These are phyloP conservation scores for Quercus aquifolioides DNA, from an alignment of 306 rosid genomes.

Conservation along the genomic window DNA sequence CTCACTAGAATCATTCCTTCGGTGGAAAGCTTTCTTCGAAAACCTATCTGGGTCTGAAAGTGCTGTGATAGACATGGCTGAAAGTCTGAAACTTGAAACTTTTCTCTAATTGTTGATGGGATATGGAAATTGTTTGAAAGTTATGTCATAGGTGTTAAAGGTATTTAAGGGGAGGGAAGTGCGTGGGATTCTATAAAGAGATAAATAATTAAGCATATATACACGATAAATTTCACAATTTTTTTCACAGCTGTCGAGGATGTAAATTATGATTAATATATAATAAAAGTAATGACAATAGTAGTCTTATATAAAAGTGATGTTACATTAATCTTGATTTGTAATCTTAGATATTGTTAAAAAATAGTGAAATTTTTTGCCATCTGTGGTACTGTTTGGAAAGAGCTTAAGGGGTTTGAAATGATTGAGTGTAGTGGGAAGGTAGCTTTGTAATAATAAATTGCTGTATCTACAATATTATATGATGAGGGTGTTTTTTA, in stretches of 20 bases:
- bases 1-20: slow-evolving; percentile 71
- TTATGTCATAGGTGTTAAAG: slow-evolving; percentile 15
- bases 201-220: too few relatives aligned
- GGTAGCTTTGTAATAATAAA: slow-evolving; percentile 49
- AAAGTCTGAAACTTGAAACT: slow-evolving; percentile 22
- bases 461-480: slow-evolving; percentile 36
- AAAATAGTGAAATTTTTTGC: too few relatives aligned
- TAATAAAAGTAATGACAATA: too few relatives aligned
- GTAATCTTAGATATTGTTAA: too few relatives aligned
- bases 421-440: slow-evolving; percentile 67
- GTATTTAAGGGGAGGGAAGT: slow-evolving; percentile 8
- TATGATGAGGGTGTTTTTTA: slow-evolving; percentile 42
- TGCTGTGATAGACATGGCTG: slow-evolving; percentile 68
- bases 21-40: slow-evolving; percentile 66
- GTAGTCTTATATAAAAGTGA: too few relatives aligned
- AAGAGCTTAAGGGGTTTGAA: slow-evolving; percentile 50
- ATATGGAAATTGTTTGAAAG: slow-evolving; percentile 17
- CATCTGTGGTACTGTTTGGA: slow-evolving; percentile 20
- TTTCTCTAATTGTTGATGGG: slow-evolving; percentile 21
- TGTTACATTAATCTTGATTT: too few relatives aligned
- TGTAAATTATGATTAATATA: too few relatives aligned
- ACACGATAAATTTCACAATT: too few relatives aligned
- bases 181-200: too few relatives aligned
- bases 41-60: slow-evolving; percentile 50
- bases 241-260: too few relatives aligned